These are phyloP conservation scores for Agaricus blazei DNA, from an alignment of 768 basidiomycete genomes.

Conservation along the genomic window DNA sequence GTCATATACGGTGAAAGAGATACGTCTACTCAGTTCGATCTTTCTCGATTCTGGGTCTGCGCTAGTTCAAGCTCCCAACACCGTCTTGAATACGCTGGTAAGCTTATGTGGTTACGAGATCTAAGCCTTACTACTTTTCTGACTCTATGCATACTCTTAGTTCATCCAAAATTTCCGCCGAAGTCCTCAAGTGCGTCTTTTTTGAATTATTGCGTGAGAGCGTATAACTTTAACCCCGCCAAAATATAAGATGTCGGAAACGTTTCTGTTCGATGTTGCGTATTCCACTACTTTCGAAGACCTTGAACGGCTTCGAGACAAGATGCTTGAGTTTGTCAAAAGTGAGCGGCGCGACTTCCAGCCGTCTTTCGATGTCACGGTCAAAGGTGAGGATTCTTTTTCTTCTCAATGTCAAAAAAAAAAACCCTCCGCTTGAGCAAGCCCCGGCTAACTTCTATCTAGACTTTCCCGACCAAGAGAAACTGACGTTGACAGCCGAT, in stretches of 20 bases:
- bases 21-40: slow-evolving; percentile 74
- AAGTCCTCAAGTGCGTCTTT: slow-evolving; percentile 51
- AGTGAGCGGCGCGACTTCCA: slow-evolving; percentile 70
- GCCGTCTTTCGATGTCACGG: slow-evolving; percentile 67
- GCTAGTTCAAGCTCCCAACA: slow-evolving; percentile 71
- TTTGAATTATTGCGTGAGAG: neutral
- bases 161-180: slow-evolving; percentile 69
- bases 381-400: slow-evolving; percentile 41
- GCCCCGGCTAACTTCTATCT: slow-evolving; percentile 10
- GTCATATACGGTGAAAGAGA: slow-evolving; percentile 81
- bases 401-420: neutral
- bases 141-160: slow-evolving; percentile 24
- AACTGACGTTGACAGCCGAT: slow-evolving; percentile 69
- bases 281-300: slow-evolving; percentile 79
- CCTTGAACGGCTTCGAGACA: slow-evolving; percentile 66
- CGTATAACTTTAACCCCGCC: neutral
- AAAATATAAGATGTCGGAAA: slow-evolving; percentile 61
- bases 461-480: slow-evolving; percentile 80
- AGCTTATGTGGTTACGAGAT: slow-evolving; percentile 9
- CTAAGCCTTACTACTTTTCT: neutral
- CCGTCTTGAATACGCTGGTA: slow-evolving; percentile 50
- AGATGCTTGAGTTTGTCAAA: slow-evolving; percentile 78
- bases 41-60: slow-evolving; percentile 59
- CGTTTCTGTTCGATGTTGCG: slow-evolving; percentile 75
- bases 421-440: neutral